Conservation (phyloP, 441 rosid species). For the Gossypium davidsonii region DNA sequence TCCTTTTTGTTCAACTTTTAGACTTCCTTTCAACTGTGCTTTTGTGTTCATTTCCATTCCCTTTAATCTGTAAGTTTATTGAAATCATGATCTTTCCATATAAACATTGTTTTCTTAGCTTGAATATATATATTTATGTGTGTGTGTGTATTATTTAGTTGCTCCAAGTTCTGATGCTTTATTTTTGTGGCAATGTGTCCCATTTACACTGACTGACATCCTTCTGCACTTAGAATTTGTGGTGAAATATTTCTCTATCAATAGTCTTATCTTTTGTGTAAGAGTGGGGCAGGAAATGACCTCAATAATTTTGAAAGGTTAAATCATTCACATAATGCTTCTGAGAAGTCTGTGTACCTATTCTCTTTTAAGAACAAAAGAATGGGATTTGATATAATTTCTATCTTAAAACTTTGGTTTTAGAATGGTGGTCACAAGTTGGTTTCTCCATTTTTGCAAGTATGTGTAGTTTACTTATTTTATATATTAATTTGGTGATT, state of each 20-base stretch:
- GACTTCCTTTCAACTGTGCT: not conserved
- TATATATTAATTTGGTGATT: not conserved
- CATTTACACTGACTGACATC: constrained; percentile 1
- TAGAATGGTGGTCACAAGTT: not conserved
- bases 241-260: constrained; percentile 10
- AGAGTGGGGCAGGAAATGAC: constrained; percentile 14
- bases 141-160: too few species aligned
- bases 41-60: not conserved
- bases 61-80: not conserved
- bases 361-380: not conserved
- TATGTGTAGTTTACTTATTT: not conserved
- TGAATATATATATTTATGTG: too few species aligned
- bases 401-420: not conserved
- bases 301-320: constrained; percentile 7
- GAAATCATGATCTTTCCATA: not conserved
- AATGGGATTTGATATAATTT: not conserved
- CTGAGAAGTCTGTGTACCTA: not conserved
- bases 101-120: not conserved
- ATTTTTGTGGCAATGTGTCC: not conserved
- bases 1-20: not conserved
- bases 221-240: constrained; percentile 7
- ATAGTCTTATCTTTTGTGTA: constrained; percentile 10
- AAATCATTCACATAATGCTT: constrained; percentile 9
- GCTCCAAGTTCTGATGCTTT: too few species aligned
- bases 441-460: not conserved